A percentile compares a stretch with the other conserved stretches of the same genome.
Conservation (phyloP, 2,329 filamentous ascomycete species). For the Trichophyton benhamiae region DNA sequence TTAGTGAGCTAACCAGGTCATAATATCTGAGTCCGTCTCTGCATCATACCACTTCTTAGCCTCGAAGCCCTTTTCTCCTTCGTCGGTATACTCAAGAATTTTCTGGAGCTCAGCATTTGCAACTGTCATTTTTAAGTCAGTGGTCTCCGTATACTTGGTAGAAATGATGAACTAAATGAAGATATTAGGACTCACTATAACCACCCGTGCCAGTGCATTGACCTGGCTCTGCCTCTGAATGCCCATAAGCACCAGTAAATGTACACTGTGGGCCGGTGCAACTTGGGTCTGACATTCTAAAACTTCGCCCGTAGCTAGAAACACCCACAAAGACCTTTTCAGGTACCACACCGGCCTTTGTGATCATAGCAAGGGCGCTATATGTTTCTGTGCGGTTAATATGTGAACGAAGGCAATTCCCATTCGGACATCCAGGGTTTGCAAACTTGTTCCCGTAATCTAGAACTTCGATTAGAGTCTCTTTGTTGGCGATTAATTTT, state of each 20-base stretch:
- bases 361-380: conserved; percentile 21
- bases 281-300: conserved; percentile 22
- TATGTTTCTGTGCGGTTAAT: conserved; percentile 31
- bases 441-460: conserved; percentile 11
- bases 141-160: background rate
- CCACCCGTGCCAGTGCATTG: conserved; percentile 17
- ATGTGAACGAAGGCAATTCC: conserved; percentile 25
- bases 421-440: conserved; percentile 16
- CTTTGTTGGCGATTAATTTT: conserved; percentile 9
- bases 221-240: conserved; percentile 18
- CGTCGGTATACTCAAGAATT: too few relatives aligned
- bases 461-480: conserved; percentile 4
- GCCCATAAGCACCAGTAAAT: conserved; percentile 15
- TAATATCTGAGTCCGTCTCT: conserved; percentile 15
- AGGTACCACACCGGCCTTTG: conserved; percentile 27
- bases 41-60: background rate
- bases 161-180: background rate
- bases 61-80: background rate
- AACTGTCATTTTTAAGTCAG: background rate
- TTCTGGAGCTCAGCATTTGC: background rate
- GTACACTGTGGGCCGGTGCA: conserved; percentile 20
- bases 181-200: background rate
- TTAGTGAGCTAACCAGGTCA: conserved; percentile 16
- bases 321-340: conserved; percentile 26
- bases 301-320: conserved; percentile 26